A percentile compares a stretch with the other conserved stretches of the same genome.
These are phyloP conservation scores for Lecanicillium sp. DNA, from an alignment of 2,329 filamentous ascomycete genomes.

Conservation along the genomic window DNA sequence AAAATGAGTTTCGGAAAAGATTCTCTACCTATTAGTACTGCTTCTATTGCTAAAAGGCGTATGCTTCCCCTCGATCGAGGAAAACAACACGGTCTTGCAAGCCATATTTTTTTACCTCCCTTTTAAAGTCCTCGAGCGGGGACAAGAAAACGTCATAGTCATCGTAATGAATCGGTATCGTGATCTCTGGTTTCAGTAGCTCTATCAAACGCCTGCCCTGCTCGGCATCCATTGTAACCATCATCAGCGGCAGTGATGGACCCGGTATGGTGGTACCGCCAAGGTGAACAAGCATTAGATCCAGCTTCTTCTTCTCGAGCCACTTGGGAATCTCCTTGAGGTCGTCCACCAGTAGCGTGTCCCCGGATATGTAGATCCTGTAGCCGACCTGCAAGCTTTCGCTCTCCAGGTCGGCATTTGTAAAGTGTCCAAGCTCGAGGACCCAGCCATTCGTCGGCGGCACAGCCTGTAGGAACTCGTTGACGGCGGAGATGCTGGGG, in stretches of 20 bases:
- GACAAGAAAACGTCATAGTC: slow-evolving; percentile 58
- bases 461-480: slow-evolving; percentile 35
- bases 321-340: slow-evolving; percentile 53
- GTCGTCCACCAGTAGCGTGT: slow-evolving; percentile 58
- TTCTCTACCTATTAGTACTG: no score
- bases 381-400: slow-evolving; percentile 41
- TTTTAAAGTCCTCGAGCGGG: slow-evolving; percentile 54
- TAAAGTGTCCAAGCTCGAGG: slow-evolving; percentile 49
- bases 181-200: slow-evolving; percentile 54
- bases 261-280: slow-evolving; percentile 61
- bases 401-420: slow-evolving; percentile 24
- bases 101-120: slow-evolving; percentile 46
- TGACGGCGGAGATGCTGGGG: slow-evolving; percentile 31
- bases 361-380: slow-evolving; percentile 59
- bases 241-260: slow-evolving; percentile 51
- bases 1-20: no score
- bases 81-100: slow-evolving; percentile 51
- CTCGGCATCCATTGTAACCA: slow-evolving; percentile 64
- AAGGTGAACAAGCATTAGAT: slow-evolving; percentile 61
- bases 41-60: no score
- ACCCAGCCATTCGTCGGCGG: slow-evolving; percentile 63
- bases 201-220: slow-evolving; percentile 56
- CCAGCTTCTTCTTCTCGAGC: slow-evolving; percentile 48
- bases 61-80: slow-evolving; percentile 48
- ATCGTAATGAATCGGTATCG: slow-evolving; percentile 59